Conservation (phyloP, 1,284 basidiomycete species). For the Ganoderma sp. region DNA sequence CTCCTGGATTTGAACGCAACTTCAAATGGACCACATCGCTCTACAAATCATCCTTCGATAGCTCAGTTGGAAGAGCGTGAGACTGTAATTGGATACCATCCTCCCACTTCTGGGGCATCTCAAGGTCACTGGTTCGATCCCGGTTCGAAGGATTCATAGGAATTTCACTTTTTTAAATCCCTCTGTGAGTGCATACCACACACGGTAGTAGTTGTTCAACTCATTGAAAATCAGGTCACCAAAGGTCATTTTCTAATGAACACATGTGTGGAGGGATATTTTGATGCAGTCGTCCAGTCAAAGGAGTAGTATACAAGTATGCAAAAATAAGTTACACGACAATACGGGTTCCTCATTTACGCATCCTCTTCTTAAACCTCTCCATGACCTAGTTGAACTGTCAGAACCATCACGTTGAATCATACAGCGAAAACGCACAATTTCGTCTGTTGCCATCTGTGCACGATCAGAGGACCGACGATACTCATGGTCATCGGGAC, state of each 20-base stretch:
- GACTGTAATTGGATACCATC: slow-evolving; percentile 25
- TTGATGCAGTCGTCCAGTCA: slow-evolving; percentile 1
- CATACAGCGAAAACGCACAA: slow-evolving; percentile 56
- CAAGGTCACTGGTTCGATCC: slow-evolving; percentile 26
- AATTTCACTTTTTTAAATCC: background rate
- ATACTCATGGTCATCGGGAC: slow-evolving; percentile 56
- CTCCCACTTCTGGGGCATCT: slow-evolving; percentile 6
- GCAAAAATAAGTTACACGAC: slow-evolving; percentile 13
- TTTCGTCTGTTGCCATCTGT: slow-evolving; percentile 90
- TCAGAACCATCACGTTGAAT: background rate
- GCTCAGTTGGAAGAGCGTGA: slow-evolving; percentile 31
- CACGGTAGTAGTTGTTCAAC: too few relatives aligned
- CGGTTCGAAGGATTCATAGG: slow-evolving; percentile 21
- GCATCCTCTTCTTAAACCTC: slow-evolving; percentile 87
- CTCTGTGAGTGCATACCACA: too few relatives aligned
- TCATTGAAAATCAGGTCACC: too few relatives aligned
- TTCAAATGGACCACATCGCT: too few relatives aligned
- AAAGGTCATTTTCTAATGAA: too few relatives aligned
- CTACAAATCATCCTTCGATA: slow-evolving; percentile 20
- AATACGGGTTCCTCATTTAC: slow-evolving; percentile 50
- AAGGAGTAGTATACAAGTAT: background rate
- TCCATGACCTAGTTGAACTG: slow-evolving; percentile 71
- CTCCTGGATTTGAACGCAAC: too few relatives aligned
- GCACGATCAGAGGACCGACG: slow-evolving; percentile 59
- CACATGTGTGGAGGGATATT: background rate